These are phyloP conservation scores for Xylaria sp. DNA, from an alignment of 495 filamentous ascomycete genomes.

Conservation along the genomic window DNA sequence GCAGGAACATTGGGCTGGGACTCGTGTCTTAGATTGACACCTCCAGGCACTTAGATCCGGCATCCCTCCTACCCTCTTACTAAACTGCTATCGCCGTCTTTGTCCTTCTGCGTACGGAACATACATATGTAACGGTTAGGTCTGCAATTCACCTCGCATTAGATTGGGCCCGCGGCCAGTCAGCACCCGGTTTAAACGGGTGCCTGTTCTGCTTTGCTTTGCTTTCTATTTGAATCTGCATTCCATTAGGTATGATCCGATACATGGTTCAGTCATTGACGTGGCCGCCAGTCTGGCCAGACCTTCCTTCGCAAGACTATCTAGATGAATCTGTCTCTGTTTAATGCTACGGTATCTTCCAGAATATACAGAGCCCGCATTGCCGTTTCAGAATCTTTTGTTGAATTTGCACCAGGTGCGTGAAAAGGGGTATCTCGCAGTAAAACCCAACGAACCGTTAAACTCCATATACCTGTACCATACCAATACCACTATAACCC, in stretches of 20 bases:
- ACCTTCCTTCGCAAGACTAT: neutral
- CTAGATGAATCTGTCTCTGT: neutral
- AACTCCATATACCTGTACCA: neutral
- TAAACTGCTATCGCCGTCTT: constrained; percentile 6
- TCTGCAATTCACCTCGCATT: constrained; percentile 18
- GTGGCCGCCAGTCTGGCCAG: constrained; percentile 15
- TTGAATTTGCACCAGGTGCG: neutral
- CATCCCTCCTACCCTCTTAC: too few relatives aligned
- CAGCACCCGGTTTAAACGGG: neutral
- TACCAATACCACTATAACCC: neutral
- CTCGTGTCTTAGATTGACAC: constrained; percentile 7
- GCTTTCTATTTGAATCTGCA: constrained; percentile 2
- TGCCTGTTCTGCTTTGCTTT: neutral
- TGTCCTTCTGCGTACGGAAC: neutral
- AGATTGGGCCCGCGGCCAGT: neutral
- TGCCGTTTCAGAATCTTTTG: neutral
- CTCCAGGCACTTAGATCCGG: too few relatives aligned
- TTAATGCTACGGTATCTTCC: neutral
- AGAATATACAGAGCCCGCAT: neutral
- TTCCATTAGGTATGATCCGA: neutral
- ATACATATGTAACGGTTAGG: neutral
- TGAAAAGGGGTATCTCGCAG: neutral
- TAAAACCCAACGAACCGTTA: neutral
- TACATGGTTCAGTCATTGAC: constrained; percentile 7
- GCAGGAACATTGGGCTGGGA: neutral